Evolutionary conservation across 2,329 filamentous ascomycete genomes (phyloP), one percentile per base, ranked within the genome.

Genomic region (Neoascochyta sp.): DNA sequence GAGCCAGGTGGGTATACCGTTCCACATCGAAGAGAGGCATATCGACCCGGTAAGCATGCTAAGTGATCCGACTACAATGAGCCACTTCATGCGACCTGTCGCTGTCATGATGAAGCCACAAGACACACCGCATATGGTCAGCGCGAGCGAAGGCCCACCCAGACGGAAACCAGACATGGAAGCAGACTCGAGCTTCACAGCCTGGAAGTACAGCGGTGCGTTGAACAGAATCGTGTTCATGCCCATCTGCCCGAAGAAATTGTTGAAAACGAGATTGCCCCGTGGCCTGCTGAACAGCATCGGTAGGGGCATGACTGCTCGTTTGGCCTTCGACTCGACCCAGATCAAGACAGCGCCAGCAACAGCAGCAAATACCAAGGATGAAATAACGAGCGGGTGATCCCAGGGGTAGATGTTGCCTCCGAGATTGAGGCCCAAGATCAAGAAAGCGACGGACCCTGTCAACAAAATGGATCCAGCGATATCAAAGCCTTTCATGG

Each of bases 161-260:
- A 89, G 78, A 23, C 80, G 75, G 16, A 87, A 73, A n/a, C 84
- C 84, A 1, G 83, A 86, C 14, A 71, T 67, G 1, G 83, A 86
- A 10, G 84, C 80, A 5, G 71, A 74, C 35, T 81, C 78, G 12
- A 65, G 57, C 25, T 64, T 62, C 17, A 65, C 63, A 16, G 64
- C 64, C 43, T 67, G 64, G 36, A 66, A 88, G 66, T 81, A 89
- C 6, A 89, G 67, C 1, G 84, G 84, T 5, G 78, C 78, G 49
- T 81, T 81, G 63, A 86, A 85, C 10, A 84, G 65, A 42, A 83
- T 76, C 3, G 70, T 71, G 39, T 74, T 71, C 36, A 71, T 59
- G 2, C 69, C 66, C 10, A 74, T 58, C 5, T 64, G 54, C 0
- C 66, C 66, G 39, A 74, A 71, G 47, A 74, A 74, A 41, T 73